Evolutionary conservation across 345 rosid species (phyloP).

Genomic region (Pugionium dolabratum): DNA sequence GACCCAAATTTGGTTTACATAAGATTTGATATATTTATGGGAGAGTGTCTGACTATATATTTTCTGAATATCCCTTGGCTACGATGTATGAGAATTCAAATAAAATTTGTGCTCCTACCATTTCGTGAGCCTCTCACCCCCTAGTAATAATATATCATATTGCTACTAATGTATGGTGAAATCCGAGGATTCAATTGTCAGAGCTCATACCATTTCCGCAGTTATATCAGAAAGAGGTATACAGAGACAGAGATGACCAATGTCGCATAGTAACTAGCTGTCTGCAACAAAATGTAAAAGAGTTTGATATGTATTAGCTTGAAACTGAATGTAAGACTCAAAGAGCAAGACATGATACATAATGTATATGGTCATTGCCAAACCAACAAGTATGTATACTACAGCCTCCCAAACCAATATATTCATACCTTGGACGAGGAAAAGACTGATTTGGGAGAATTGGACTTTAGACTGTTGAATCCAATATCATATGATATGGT

Average conservation of each 20-base stretch:
- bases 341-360: not conserved
- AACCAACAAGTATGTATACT: not conserved
- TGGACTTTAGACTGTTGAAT: slow-evolving; percentile 69
- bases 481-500: slow-evolving; percentile 86
- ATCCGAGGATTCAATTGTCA: slow-evolving; percentile 25
- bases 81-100: slow-evolving; percentile 28
- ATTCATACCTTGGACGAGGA: slow-evolving; percentile 67
- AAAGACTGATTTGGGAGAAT: slow-evolving; percentile 52
- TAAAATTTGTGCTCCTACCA: slow-evolving; percentile 17
- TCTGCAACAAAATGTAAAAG: slow-evolving; percentile 46
- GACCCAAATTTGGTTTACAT: slow-evolving; percentile 21
- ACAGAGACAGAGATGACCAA: slow-evolving; percentile 41
- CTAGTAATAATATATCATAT: slow-evolving; percentile 18
- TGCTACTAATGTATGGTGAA: slow-evolving; percentile 10
- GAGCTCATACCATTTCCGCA: slow-evolving; percentile 23
- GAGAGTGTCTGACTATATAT: not conserved
- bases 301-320: not conserved
- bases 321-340: not conserved
- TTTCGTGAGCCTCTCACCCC: slow-evolving; percentile 30
- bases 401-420: not conserved
- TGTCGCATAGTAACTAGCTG: slow-evolving; percentile 29
- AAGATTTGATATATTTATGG: slow-evolving; percentile 3
- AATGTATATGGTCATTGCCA: not conserved
- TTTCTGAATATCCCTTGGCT: not conserved
- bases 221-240: slow-evolving; percentile 42